Evolutionary conservation across 2,329 filamentous ascomycete species (phyloP).

Genomic region (Tolypocladium guangdongense): DNA sequence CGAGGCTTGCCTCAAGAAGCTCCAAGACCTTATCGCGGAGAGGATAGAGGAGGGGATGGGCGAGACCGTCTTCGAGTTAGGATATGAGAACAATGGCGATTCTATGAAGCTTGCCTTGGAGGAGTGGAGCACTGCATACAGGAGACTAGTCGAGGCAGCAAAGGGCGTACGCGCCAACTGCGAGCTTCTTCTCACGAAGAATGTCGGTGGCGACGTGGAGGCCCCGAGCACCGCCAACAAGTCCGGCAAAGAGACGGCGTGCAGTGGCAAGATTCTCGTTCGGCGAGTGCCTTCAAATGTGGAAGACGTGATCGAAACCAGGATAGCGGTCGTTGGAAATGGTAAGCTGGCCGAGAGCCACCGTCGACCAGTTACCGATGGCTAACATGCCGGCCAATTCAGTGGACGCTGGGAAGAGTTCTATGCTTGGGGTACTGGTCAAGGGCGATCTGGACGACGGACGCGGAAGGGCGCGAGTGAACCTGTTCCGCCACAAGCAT

Average conservation of each 20-base stretch:
- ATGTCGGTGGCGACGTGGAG: conserved; percentile 70
- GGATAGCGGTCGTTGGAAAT: conserved; percentile 95
- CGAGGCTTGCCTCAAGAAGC: conserved; percentile 49
- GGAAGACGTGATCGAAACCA: conserved; percentile 87
- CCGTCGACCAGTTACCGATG: background rate
- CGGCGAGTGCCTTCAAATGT: conserved; percentile 61
- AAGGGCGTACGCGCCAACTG: conserved; percentile 60
- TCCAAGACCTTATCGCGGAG: conserved; percentile 54
- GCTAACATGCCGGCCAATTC: conserved; percentile 5
- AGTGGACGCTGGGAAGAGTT: conserved; percentile 95
- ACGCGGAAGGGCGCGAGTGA: conserved; percentile 83
- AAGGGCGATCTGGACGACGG: conserved; percentile 95
- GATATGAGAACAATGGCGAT: conserved; percentile 81
- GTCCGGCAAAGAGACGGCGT: conserved; percentile 58
- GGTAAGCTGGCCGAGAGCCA: conserved; percentile 32
- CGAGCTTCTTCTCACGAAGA: conserved; percentile 77
- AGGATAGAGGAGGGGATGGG: conserved; percentile 75
- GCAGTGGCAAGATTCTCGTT: conserved; percentile 78
- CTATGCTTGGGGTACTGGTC: conserved; percentile 87
- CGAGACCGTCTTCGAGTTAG: conserved; percentile 85
- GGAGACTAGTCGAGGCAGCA: conserved; percentile 54
- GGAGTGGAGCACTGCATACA: conserved; percentile 66
- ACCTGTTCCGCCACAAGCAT: conserved; percentile 95
- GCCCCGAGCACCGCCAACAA: conserved; percentile 43
- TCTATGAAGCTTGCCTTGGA: conserved; percentile 64